These are phyloP conservation scores for Rhizophagus prolifer DNA, from an alignment of 192 early-diverging fungal genomes.

Conservation along the genomic window DNA sequence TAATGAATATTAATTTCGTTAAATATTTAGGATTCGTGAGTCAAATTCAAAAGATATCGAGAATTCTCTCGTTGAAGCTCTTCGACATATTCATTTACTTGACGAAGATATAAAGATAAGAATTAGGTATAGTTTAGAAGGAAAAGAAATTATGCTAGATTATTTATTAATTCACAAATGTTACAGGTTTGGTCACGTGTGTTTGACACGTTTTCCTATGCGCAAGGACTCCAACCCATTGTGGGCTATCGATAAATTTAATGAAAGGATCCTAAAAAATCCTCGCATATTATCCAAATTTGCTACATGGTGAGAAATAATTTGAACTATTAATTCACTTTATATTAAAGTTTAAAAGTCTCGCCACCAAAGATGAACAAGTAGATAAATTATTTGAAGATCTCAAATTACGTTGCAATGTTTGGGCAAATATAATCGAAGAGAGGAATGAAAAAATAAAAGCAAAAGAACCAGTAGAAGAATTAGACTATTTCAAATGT, in stretches of 20 bases:
- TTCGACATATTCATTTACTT: constrained; percentile 34
- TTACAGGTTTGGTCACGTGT: constrained; percentile 42
- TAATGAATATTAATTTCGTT: neutral
- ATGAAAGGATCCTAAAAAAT: constrained; percentile 30
- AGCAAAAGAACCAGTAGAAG: too few relatives aligned
- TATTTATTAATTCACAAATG: neutral
- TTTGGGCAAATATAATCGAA: too few relatives aligned
- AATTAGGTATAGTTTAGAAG: constrained; percentile 16
- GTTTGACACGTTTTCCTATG: constrained; percentile 36
- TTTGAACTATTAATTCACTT: neutral
- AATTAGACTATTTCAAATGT: neutral
- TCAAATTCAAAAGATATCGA: constrained; percentile 23
- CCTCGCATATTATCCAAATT: constrained; percentile 32
- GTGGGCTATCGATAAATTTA: constrained; percentile 27
- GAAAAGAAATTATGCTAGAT: too few relatives aligned
- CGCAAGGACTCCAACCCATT: neutral
- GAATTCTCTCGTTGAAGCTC: constrained; percentile 19
- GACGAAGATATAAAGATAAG: constrained; percentile 42
- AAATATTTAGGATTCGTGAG: constrained; percentile 6
- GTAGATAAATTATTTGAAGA: neutral
- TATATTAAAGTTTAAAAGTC: constrained; percentile 15
- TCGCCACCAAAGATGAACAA: constrained; percentile 17
- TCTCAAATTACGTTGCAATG: neutral
- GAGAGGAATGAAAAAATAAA: too few relatives aligned
- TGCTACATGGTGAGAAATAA: constrained; percentile 34